Conservation (phyloP, 139 green algal species). For the Chlorella sp. region DNA sequence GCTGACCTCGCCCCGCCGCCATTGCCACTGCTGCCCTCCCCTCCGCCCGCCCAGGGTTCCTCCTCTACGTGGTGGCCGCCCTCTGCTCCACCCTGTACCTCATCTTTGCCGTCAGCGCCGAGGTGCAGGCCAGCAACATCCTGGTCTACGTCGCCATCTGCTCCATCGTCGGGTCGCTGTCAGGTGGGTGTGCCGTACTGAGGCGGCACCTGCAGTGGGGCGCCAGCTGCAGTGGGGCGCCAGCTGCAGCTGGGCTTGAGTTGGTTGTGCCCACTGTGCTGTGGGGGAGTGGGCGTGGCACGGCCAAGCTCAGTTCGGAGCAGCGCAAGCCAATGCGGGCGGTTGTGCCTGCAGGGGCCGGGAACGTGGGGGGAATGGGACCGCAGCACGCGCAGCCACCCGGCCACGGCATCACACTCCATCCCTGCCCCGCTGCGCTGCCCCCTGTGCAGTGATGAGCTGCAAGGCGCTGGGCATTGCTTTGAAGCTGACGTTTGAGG, state of each 20-base stretch:
- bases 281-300: too few relatives aligned
- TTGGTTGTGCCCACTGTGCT: too few relatives aligned
- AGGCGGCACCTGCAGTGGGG: not conserved
- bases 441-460: slow-evolving; percentile 79
- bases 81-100: slow-evolving; percentile 70
- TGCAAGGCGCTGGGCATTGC: slow-evolving; percentile 98
- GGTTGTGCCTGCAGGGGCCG: too few relatives aligned
- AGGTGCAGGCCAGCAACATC: slow-evolving; percentile 79
- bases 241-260: not conserved
- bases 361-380: too few relatives aligned
- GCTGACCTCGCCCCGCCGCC: not conserved
- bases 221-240: too few relatives aligned
- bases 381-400: too few relatives aligned
- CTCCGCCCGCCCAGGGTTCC: slow-evolving; percentile 72
- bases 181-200: slow-evolving; percentile 7
- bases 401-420: not conserved
- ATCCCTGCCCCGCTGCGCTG: too few relatives aligned
- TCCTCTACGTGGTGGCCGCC: slow-evolving; percentile 78
- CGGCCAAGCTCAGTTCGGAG: too few relatives aligned
- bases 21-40: not conserved
- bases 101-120: slow-evolving; percentile 64
- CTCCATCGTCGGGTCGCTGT: slow-evolving; percentile 91
- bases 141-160: slow-evolving; percentile 97
- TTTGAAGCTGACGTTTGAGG: slow-evolving; percentile 94
- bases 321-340: too few relatives aligned